A percentile compares a stretch with the other conserved stretches of the same genome.
phyloP scores from a whole-genome alignment of 805 yeast genomes.

The Dipodascopsis uninucleata region DNA sequence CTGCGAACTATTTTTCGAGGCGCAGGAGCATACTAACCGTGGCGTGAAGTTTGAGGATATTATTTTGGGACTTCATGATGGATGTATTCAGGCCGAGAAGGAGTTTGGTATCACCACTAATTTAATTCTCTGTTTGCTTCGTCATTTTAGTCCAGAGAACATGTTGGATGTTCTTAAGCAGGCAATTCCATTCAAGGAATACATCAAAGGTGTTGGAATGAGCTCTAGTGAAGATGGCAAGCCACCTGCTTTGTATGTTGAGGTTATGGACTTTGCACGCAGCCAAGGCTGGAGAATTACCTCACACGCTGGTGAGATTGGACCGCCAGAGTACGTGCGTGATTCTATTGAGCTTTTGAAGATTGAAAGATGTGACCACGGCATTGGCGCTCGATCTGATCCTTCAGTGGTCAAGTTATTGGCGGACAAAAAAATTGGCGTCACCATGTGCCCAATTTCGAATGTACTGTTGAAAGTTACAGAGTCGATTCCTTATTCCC shows the following conservation, averaged over 20 bases:
- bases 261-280: constrained; percentile 54
- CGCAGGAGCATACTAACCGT: constrained; percentile 28
- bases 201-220: constrained; percentile 73
- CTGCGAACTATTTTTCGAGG: constrained; percentile 27
- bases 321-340: constrained; percentile 64
- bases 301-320: constrained; percentile 91
- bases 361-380: constrained; percentile 76
- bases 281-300: constrained; percentile 59
- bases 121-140: constrained; percentile 74
- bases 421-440: constrained; percentile 52
- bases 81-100: constrained; percentile 56
- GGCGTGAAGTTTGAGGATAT: constrained; percentile 27
- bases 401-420: constrained; percentile 53
- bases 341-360: constrained; percentile 56
- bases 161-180: constrained; percentile 56
- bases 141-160: constrained; percentile 64
- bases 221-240: constrained; percentile 76
- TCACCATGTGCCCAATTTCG: constrained; percentile 74
- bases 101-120: constrained; percentile 64
- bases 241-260: constrained; percentile 67
- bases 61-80: constrained; percentile 48
- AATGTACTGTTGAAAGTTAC: constrained; percentile 75
- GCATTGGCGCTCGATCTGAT: constrained; percentile 61
- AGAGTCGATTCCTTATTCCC: constrained; percentile 60
- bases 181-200: constrained; percentile 43